A percentile compares a stretch with the other conserved stretches of the same genome.
These are phyloP conservation scores for Penicilliopsis zonata DNA, from an alignment of 495 filamentous ascomycete species.

Conservation along the genomic window DNA sequence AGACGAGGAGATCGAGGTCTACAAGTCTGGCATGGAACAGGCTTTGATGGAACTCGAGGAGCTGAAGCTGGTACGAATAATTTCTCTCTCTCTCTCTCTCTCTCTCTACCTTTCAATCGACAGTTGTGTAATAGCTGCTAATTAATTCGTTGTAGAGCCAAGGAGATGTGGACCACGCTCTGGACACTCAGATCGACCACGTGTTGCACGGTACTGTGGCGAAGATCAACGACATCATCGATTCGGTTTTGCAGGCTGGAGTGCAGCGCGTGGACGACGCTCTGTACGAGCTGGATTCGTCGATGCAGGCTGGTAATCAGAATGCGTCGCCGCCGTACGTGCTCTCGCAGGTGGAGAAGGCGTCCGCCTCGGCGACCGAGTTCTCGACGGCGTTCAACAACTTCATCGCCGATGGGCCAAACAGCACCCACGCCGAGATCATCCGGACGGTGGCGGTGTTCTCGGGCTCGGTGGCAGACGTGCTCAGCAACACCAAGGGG, in stretches of 20 bases:
- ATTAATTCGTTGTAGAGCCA: conserved; percentile 29
- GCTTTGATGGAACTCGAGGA: conserved; percentile 85
- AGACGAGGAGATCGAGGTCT: conserved; percentile 94
- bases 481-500: conserved; percentile 92
- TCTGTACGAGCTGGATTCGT: conserved; percentile 90
- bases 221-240: conserved; percentile 96
- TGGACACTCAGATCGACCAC: conserved; percentile 85
- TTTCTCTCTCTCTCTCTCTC: too few relatives aligned
- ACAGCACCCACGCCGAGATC: conserved; percentile 79
- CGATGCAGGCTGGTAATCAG: conserved; percentile 97
- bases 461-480: conserved; percentile 81
- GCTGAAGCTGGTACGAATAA: conserved; percentile 48
- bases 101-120: background rate
- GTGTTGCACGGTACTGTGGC: conserved; percentile 72
- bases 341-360: conserved; percentile 93
- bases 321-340: conserved; percentile 95
- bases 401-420: conserved; percentile 93
- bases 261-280: conserved; percentile 94
- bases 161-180: conserved; percentile 64
- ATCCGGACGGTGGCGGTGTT: conserved; percentile 90
- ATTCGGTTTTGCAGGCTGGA: conserved; percentile 88
- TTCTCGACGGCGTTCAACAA: conserved; percentile 97
- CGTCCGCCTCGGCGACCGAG: conserved; percentile 84
- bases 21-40: conserved; percentile 95
- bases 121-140: background rate